A percentile compares a stretch with the other conserved stretches of the same genome.
Conservation (phyloP, 441 rosid genomes). For the Gossypium trilobum region DNA sequence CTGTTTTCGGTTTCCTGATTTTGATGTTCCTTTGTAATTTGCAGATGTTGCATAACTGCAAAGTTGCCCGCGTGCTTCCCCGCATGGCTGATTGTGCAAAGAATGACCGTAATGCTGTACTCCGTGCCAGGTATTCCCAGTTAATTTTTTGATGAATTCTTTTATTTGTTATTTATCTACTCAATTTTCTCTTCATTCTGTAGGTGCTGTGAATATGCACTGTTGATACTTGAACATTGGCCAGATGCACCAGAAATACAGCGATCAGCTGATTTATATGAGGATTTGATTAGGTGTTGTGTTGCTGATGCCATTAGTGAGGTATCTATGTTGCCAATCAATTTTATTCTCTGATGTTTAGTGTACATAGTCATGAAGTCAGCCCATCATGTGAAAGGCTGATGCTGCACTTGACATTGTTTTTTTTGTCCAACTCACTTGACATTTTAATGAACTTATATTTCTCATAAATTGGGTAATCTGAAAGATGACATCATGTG, state of each 20-base stretch:
- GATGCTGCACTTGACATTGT: neutral
- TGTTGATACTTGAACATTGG: constrained; percentile 88
- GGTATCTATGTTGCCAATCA: constrained; percentile 36
- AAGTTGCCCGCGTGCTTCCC: constrained; percentile 81
- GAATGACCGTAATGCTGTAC: constrained; percentile 80
- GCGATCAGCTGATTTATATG: constrained; percentile 77
- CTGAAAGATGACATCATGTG: neutral
- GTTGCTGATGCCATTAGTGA: constrained; percentile 99
- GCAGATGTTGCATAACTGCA: constrained; percentile 92
- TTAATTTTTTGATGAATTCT: neutral
- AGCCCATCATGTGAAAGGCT: neutral
- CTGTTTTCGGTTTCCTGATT: constrained; percentile 13
- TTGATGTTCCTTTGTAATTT: constrained; percentile 9
- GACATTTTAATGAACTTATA: neutral
- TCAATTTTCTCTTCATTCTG: constrained; percentile 19
- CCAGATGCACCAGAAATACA: constrained; percentile 94
- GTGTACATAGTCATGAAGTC: neutral
- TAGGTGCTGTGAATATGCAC: constrained; percentile 93
- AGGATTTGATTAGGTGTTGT: constrained; percentile 81
- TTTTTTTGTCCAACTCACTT: neutral
- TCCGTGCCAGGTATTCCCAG: constrained; percentile 74
- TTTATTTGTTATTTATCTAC: constrained; percentile 15
- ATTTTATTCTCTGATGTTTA: constrained; percentile 1
- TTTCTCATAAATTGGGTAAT: neutral
- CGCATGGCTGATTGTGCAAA: constrained; percentile 85